phyloP scores from a whole-genome alignment of 1,284 basidiomycete genomes.

The Tilletia caries region DNA sequence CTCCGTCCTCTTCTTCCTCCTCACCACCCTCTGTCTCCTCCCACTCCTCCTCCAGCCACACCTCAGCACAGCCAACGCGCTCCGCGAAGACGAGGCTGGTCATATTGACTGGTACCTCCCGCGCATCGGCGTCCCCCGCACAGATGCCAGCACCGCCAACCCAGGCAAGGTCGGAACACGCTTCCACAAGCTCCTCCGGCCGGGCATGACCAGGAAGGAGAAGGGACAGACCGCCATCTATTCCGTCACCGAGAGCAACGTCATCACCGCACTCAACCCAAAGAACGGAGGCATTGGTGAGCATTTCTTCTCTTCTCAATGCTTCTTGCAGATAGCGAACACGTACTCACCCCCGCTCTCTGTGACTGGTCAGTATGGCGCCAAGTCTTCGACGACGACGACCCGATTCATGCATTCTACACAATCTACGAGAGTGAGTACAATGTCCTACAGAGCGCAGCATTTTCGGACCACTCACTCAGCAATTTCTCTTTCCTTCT shows the following conservation, averaged over 20 bases:
- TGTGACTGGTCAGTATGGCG: conserved; percentile 68
- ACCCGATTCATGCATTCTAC: conserved; percentile 70
- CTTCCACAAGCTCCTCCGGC: conserved; percentile 52
- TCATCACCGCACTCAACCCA: conserved; percentile 72
- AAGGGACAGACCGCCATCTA: conserved; percentile 62
- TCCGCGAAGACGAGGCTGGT: conserved; percentile 19
- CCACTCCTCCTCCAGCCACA: neutral
- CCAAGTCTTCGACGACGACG: conserved; percentile 66
- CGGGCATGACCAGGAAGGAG: conserved; percentile 31
- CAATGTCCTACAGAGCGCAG: no score
- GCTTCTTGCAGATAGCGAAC: no score
- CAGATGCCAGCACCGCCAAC: conserved; percentile 7
- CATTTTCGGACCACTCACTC: conserved; percentile 19
- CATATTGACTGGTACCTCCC: conserved; percentile 39
- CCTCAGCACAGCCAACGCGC: neutral
- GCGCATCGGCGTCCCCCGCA: conserved; percentile 31
- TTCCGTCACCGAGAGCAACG: conserved; percentile 71
- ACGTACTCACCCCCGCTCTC: neutral
- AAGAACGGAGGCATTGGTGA: conserved; percentile 70
- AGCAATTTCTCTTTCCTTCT: neutral
- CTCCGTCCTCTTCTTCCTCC: neutral
- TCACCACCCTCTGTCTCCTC: neutral
- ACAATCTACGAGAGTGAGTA: conserved; percentile 59
- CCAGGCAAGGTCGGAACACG: conserved; percentile 31
- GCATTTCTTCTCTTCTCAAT: conserved; percentile 40